These are phyloP conservation scores for Eragrostis tef DNA, from an alignment of 202 grass and related monocot species.

Conservation along the genomic window DNA sequence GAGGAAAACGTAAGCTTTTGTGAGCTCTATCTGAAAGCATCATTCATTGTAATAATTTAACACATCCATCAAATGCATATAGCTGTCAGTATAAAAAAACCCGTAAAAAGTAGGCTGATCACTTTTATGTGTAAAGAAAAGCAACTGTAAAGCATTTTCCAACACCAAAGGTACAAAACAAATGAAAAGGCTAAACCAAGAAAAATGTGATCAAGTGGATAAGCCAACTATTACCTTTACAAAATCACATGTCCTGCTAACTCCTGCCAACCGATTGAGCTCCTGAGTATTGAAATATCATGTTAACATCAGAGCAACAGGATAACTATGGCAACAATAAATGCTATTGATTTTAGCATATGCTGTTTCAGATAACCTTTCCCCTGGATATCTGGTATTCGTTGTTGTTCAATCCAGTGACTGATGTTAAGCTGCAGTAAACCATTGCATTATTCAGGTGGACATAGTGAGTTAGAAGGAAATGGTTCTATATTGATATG, in stretches of 20 bases:
- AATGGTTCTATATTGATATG: slow-evolving; percentile 14
- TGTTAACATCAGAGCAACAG: slow-evolving; percentile 30
- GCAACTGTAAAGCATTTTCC: neutral
- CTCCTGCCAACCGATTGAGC: slow-evolving; percentile 73
- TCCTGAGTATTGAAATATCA: slow-evolving; percentile 54
- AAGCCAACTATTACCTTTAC: slow-evolving; percentile 74
- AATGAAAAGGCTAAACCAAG: neutral
- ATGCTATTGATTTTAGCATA: slow-evolving; percentile 33
- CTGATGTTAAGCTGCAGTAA: slow-evolving; percentile 75
- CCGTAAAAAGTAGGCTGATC: neutral
- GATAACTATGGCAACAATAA: slow-evolving; percentile 13
- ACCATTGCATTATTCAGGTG: slow-evolving; percentile 20
- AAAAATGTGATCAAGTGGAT: neutral
- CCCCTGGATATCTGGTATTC: slow-evolving; percentile 96
- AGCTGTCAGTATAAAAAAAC: neutral
- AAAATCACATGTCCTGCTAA: slow-evolving; percentile 73
- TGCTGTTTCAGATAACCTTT: slow-evolving; percentile 54
- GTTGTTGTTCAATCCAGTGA: slow-evolving; percentile 98
- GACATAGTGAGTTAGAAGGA: neutral
- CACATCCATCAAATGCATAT: slow-evolving; percentile 21
- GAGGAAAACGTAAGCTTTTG: slow-evolving; percentile 11
- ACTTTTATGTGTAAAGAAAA: neutral
- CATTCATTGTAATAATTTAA: slow-evolving; percentile 33
- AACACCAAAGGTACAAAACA: neutral
- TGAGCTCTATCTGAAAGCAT: slow-evolving; percentile 5